phyloP scores from a whole-genome alignment of 2,329 filamentous ascomycete species.

The Fusarium pseudoanthophilum region DNA sequence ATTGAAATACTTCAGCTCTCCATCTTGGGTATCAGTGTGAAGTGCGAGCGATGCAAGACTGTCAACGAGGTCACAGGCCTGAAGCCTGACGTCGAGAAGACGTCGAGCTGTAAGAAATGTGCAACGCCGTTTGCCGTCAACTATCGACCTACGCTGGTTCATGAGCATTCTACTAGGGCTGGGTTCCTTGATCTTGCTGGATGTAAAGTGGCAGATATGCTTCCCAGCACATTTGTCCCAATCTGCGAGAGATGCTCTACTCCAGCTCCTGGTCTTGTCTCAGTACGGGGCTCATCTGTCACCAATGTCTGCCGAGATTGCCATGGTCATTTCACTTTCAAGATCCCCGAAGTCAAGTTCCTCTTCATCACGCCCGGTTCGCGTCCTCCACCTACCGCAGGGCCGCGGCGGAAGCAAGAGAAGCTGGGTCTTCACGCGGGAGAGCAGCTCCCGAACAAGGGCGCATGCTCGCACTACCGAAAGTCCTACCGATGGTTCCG shows the following conservation, averaged over 20 bases:
- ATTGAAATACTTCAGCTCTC: slow-evolving; percentile 80
- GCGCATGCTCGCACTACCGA: slow-evolving; percentile 68
- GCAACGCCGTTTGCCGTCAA: slow-evolving; percentile 60
- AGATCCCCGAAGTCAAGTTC: slow-evolving; percentile 82
- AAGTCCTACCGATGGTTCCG: slow-evolving; percentile 72
- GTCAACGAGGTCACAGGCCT: slow-evolving; percentile 75
- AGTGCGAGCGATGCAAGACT: slow-evolving; percentile 83
- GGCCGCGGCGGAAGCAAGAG: slow-evolving; percentile 61
- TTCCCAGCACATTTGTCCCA: slow-evolving; percentile 82
- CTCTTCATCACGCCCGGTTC: slow-evolving; percentile 71
- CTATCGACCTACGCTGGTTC: slow-evolving; percentile 77
- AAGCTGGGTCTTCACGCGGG: slow-evolving; percentile 67
- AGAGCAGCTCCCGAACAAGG: slow-evolving; percentile 63
- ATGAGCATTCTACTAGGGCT: slow-evolving; percentile 77
- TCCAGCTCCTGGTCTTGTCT: slow-evolving; percentile 72
- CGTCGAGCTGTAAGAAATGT: slow-evolving; percentile 68
- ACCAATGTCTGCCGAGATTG: slow-evolving; percentile 83
- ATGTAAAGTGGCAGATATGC: slow-evolving; percentile 79
- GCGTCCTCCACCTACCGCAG: slow-evolving; percentile 52
- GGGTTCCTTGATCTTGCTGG: slow-evolving; percentile 82
- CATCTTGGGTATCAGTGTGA: slow-evolving; percentile 74
- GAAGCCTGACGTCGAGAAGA: slow-evolving; percentile 64
- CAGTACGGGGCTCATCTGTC: slow-evolving; percentile 77
- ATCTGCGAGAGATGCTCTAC: slow-evolving; percentile 83
- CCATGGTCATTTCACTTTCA: slow-evolving; percentile 82